A percentile compares a stretch with the other conserved stretches of the same genome.
Conservation (phyloP, 768 basidiomycete genomes). For the Leccinum uliginosum region DNA sequence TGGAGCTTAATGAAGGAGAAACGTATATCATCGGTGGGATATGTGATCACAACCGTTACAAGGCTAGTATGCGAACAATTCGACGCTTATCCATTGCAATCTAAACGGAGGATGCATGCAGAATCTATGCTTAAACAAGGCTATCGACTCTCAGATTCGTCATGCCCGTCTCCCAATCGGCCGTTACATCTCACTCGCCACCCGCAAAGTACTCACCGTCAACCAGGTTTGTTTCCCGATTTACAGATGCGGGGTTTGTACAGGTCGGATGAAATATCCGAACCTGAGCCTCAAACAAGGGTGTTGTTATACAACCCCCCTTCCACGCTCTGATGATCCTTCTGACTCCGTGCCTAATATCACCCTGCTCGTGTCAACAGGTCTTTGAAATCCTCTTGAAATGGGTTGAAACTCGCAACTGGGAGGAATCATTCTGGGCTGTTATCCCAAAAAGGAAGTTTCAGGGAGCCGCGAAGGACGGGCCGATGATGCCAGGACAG, state of each 20-base stretch:
- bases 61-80: slow-evolving; percentile 42
- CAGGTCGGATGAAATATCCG: neutral
- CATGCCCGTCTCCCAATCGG: slow-evolving; percentile 94
- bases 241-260: neutral
- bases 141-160: slow-evolving; percentile 64
- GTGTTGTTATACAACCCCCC: neutral
- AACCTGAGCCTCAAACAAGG: neutral
- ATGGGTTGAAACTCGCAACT: slow-evolving; percentile 82
- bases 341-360: slow-evolving; percentile 2
- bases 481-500: neutral
- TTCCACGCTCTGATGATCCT: neutral
- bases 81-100: neutral
- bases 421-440: slow-evolving; percentile 82
- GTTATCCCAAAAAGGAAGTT: slow-evolving; percentile 94
- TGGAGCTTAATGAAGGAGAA: slow-evolving; percentile 77
- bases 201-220: slow-evolving; percentile 94
- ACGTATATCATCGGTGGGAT: slow-evolving; percentile 96
- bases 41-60: slow-evolving; percentile 94
- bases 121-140: slow-evolving; percentile 89
- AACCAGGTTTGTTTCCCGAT: slow-evolving; percentile 59
- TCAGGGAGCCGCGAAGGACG: slow-evolving; percentile 27
- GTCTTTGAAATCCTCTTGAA: slow-evolving; percentile 88
- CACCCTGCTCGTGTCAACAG: slow-evolving; percentile 21
- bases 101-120: slow-evolving; percentile 33
- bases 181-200: slow-evolving; percentile 80